Conservation (phyloP, 208 protist species). For the Naegleria lovaniensis region DNA sequence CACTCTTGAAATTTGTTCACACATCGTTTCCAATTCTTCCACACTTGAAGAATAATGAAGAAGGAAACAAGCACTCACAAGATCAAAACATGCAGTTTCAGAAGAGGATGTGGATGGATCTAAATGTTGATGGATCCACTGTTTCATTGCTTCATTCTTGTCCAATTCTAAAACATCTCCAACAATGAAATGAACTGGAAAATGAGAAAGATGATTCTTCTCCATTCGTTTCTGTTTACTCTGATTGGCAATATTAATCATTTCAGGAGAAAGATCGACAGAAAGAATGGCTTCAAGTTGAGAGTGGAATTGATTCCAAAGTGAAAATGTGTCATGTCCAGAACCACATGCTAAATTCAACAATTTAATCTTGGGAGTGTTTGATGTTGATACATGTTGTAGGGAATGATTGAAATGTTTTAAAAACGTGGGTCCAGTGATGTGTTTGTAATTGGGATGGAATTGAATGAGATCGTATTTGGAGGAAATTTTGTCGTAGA, state of each 20-base stretch:
- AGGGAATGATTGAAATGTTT: no score
- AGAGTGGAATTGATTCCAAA: background rate
- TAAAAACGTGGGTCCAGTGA: no score
- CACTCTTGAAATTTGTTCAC: background rate
- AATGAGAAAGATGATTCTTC: background rate
- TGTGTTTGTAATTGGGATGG: no score
- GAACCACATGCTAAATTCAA: background rate
- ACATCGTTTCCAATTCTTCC: background rate
- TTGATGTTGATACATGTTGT: no score
- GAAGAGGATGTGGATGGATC: no score
- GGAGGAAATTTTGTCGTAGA: no score
- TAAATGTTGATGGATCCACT: no score
- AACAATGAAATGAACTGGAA: background rate
- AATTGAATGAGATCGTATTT: no score
- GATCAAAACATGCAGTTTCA: background rate
- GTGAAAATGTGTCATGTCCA: background rate
- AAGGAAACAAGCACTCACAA: background rate
- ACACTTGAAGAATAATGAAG: background rate
- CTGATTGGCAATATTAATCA: background rate
- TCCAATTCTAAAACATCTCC: background rate
- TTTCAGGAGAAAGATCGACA: background rate
- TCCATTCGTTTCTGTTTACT: background rate
- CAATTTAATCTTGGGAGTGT: background rate
- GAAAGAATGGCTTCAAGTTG: background rate
- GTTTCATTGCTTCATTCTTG: no score